Evolutionary conservation across 1,284 basidiomycete genomes (phyloP).

Genomic region (Papiliotrema fonsecae): DNA sequence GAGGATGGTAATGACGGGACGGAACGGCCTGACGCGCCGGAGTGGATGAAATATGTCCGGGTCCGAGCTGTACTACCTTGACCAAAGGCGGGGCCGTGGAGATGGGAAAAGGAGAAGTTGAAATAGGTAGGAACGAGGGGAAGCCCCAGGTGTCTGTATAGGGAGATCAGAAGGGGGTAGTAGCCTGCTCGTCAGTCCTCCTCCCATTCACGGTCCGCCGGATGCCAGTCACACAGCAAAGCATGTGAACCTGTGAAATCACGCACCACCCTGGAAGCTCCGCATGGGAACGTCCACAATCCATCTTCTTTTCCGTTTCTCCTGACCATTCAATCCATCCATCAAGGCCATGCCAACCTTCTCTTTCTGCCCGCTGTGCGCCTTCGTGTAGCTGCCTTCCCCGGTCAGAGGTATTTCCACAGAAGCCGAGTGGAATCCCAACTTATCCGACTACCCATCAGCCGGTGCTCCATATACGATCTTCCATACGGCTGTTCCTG

Average conservation of each 20-base stretch:
- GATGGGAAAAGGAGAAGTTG: constrained; percentile 63
- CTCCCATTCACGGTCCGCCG: too few relatives aligned
- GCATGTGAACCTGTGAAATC: background rate
- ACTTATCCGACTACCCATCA: constrained; percentile 16
- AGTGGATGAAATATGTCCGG: constrained; percentile 59
- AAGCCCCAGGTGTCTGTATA: constrained; percentile 56
- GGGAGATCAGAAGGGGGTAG: constrained; percentile 61
- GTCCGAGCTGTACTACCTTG: constrained; percentile 7
- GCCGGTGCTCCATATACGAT: too few relatives aligned
- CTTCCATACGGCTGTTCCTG: background rate
- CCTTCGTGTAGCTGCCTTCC: constrained; percentile 26
- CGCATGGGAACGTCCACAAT: constrained; percentile 70
- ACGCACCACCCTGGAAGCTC: constrained; percentile 66
- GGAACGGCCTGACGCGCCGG: constrained; percentile 60
- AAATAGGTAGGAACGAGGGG: constrained; percentile 53
- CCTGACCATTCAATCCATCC: constrained; percentile 30
- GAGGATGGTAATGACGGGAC: constrained; percentile 40
- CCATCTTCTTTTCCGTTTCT: constrained; percentile 43
- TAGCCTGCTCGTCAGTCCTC: constrained; percentile 54
- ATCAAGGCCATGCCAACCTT: too few relatives aligned
- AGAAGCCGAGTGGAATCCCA: constrained; percentile 40
- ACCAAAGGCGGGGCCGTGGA: constrained; percentile 24
- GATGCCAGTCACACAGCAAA: too few relatives aligned
- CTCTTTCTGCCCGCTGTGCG: too few relatives aligned
- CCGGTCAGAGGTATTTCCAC: constrained; percentile 19